Base-by-base conservation (phyloP, 495 filamentous ascomycete species). In the Ramalina peruviana region DNA sequence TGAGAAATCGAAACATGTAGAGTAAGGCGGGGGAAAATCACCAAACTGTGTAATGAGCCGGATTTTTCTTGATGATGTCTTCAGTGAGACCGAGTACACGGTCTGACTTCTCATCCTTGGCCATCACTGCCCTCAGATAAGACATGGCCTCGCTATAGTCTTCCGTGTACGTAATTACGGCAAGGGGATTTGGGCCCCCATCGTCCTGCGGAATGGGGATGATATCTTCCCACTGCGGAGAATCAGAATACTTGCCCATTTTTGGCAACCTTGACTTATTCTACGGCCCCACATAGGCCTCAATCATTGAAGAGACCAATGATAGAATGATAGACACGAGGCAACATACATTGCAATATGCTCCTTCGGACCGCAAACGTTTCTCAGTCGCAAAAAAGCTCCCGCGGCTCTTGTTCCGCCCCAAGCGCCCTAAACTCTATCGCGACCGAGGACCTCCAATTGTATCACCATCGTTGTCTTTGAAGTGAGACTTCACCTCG, bases 31-130 rank as follows among this genome's bases (percentile, higher is more conserved):
- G 36, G 45, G 25, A 11, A 9, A 60, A 64, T 54, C 63, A 82
- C 92, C 92, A 98, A 49, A 97, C 87, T 6, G 93, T 98, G 68
- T 98, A 98, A 64, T 97, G 93, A 10, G 90, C 87, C 6, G 92
- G 86, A 65, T 98, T 98, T 76, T 95, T 78, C 16, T 69, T 65
- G 60, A 97, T 97, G 50, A 97, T 80, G 60, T 89, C 78, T 54
- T 86, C 80, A 2, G 92, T 97, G 42, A 98, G 77, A n/a, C 71
- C 70, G 21, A 98, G 67, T 27, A 80, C 86, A 39, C 92, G 75
- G 36, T 81, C 74, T 15, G 82, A 83, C 68, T 84, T 74, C 64
- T 98, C 92, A 62, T 94, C 85, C 16, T 68, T 68, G 5, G 84
- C 81, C 92, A 97, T 98, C 50, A 95, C 78, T 30, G 92, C 88